Conservation (phyloP, 805 yeast species). For the Myxozyma lipomycoides region DNA sequence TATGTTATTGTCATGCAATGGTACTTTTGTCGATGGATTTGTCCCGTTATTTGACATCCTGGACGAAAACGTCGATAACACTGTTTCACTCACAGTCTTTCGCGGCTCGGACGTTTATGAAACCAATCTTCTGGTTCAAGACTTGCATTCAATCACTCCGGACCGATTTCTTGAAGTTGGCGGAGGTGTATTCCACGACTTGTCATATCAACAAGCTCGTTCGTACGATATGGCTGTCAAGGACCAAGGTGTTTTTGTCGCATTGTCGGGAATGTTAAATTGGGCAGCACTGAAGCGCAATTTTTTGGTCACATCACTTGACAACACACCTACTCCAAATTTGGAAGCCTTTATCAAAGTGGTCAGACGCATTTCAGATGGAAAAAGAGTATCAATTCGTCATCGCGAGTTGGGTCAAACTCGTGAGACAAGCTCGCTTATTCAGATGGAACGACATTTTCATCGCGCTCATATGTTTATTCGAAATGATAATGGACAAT, state of each 20-base stretch:
- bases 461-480: constrained; percentile 19
- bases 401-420: constrained; percentile 21
- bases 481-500: constrained; percentile 25
- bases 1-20: constrained; percentile 21
- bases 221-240: constrained; percentile 23
- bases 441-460: constrained; percentile 27
- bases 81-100: constrained; percentile 8
- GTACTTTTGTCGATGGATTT: constrained; percentile 11
- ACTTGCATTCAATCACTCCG: constrained; percentile 25
- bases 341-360: constrained; percentile 17
- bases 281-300: constrained; percentile 23
- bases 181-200: constrained; percentile 25
- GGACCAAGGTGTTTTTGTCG: constrained; percentile 27
- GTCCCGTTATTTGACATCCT: constrained; percentile 21
- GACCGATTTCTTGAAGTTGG: constrained; percentile 22
- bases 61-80: constrained; percentile 10
- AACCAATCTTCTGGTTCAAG: constrained; percentile 14
- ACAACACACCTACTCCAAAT: constrained; percentile 21
- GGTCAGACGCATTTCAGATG: constrained; percentile 16
- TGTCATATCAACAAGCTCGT: constrained; percentile 27
- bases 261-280: constrained; percentile 23
- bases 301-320: constrained; percentile 17
- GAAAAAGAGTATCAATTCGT: constrained; percentile 14
- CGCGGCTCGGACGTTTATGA: constrained; percentile 10
- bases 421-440: constrained; percentile 16